Conservation (phyloP, 2,329 filamentous ascomycete genomes). For the Macrophomina pseudophaseolina region DNA sequence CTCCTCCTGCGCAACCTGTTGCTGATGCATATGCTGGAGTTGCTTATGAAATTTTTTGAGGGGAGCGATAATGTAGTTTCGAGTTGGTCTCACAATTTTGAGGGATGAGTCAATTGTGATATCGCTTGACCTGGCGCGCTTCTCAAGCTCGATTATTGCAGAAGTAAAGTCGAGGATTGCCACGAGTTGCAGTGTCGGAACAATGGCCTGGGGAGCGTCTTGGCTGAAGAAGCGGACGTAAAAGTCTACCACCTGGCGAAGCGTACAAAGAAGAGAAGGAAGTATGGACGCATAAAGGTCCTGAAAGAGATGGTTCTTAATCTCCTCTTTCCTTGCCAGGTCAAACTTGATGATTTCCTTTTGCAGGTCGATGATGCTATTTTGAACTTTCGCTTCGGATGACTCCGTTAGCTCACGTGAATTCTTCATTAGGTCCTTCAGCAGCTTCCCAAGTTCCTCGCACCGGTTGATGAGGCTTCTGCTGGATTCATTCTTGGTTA, state of each 20-base stretch:
- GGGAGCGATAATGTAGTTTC: constrained; percentile 35
- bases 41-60: constrained; percentile 28
- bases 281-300: constrained; percentile 37
- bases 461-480: neutral
- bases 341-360: neutral
- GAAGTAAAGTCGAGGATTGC: constrained; percentile 36
- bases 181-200: neutral
- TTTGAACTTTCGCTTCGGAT: neutral
- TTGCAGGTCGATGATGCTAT: neutral
- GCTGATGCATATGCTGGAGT: neutral
- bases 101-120: constrained; percentile 28
- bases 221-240: constrained; percentile 27
- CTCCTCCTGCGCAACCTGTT: neutral
- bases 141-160: constrained; percentile 33
- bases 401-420: neutral
- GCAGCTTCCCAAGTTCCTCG: neutral
- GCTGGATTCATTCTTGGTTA: neutral
- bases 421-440: neutral
- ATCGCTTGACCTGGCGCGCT: constrained; percentile 32
- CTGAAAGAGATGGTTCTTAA: constrained; percentile 25
- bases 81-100: constrained; percentile 35
- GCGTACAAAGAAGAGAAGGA: constrained; percentile 32
- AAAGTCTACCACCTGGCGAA: constrained; percentile 28
- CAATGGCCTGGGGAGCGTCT: neutral
- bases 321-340: constrained; percentile 5